These are phyloP conservation scores for Lupinus albus DNA, from an alignment of 306 rosid species.

Conservation along the genomic window DNA sequence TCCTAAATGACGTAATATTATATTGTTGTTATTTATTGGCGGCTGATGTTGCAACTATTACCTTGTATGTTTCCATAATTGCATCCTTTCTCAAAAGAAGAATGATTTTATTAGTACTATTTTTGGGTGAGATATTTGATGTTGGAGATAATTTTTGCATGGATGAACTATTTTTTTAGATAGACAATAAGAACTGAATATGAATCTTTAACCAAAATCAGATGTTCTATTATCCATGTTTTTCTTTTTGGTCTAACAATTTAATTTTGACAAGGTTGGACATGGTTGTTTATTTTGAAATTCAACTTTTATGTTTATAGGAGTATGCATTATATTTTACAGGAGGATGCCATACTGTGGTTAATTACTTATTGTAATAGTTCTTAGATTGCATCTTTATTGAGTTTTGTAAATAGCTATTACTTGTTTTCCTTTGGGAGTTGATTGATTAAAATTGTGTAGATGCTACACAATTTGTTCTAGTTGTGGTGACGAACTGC, in stretches of 20 bases:
- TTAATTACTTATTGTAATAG: background rate
- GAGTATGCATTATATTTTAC: background rate
- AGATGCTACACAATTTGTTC: background rate
- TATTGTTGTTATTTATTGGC: background rate
- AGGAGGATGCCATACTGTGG: background rate
- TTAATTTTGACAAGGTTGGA: slow-evolving; percentile 1
- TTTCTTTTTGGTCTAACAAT: background rate
- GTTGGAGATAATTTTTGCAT: too few species aligned
- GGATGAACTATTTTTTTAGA: too few species aligned
- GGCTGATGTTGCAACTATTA: slow-evolving; percentile 3
- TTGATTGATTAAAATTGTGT: slow-evolving; percentile 11
- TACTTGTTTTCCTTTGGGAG: background rate
- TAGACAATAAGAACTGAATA: too few species aligned
- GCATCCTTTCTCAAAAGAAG: background rate
- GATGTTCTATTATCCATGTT: background rate
- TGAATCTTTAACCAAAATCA: background rate
- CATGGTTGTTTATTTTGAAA: slow-evolving; percentile 2
- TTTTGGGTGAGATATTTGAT: background rate
- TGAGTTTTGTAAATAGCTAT: background rate
- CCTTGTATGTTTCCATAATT: slow-evolving; percentile 5
- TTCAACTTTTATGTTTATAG: background rate
- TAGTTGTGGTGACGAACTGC: slow-evolving; percentile 17
- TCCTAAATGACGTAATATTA: background rate
- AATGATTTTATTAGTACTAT: background rate
- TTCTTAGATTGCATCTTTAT: slow-evolving; percentile 1